These are phyloP conservation scores for Syncephalastrum sp. DNA, from an alignment of 371 early-diverging fungal genomes.

Conservation along the genomic window DNA sequence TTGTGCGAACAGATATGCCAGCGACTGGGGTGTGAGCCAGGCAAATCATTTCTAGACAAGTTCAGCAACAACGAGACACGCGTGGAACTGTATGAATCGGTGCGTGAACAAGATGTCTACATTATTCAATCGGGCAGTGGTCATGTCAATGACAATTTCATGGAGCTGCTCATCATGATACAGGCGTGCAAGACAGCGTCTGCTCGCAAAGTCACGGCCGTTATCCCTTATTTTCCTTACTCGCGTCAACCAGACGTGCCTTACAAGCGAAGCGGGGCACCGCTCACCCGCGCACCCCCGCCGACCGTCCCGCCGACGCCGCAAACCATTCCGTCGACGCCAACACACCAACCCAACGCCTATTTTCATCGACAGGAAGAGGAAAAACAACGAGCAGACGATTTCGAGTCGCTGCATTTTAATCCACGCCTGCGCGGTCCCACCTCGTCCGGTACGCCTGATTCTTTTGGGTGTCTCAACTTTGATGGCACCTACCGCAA, in stretches of 20 bases:
- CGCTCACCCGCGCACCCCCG: constrained; percentile 42
- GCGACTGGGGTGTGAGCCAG: constrained; percentile 72
- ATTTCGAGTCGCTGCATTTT: not conserved
- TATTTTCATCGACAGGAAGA: not conserved
- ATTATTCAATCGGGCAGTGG: constrained; percentile 93
- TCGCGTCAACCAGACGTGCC: constrained; percentile 82
- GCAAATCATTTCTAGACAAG: constrained; percentile 57
- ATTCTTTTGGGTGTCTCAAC: not conserved
- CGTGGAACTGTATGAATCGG: constrained; percentile 84
- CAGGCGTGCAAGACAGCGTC: constrained; percentile 91
- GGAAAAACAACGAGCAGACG: not conserved
- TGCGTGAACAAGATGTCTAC: constrained; percentile 91
- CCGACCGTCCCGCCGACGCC: constrained; percentile 31
- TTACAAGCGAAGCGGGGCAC: constrained; percentile 60
- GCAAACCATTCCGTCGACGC: constrained; percentile 24
- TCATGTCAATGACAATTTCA: constrained; percentile 78
- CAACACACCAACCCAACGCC: constrained; percentile 14
- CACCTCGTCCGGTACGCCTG: not conserved
- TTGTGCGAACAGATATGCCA: constrained; percentile 80
- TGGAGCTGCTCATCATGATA: constrained; percentile 78
- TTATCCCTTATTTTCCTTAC: constrained; percentile 94
- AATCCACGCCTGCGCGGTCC: not conserved
- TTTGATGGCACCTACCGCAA: constrained; percentile 44
- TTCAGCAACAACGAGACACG: constrained; percentile 87
- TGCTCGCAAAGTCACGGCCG: constrained; percentile 83